A percentile compares a stretch with the other conserved stretches of the same genome.
Evolutionary conservation across 73 alveolate species (phyloP).

Genomic region (Paraurostyla sp.): DNA sequence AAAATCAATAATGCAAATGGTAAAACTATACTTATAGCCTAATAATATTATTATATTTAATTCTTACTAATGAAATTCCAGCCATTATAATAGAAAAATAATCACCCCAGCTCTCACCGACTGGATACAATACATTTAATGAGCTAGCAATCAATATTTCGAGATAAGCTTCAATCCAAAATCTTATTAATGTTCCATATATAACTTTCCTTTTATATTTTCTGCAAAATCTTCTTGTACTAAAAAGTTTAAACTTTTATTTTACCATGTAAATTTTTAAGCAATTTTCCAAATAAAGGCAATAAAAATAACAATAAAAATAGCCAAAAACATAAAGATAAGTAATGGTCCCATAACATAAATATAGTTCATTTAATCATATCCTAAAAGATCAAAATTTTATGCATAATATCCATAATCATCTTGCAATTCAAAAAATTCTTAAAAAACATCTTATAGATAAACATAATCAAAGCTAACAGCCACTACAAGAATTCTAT

Average conservation of each 20-base stretch:
- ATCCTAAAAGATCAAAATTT: slow-evolving; percentile 5
- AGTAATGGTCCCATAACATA: slow-evolving; percentile 18
- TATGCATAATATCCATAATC: slow-evolving; percentile 12
- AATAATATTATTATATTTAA: neutral
- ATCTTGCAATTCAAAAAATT: slow-evolving; percentile 11
- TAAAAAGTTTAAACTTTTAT: neutral
- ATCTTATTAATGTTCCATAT: neutral
- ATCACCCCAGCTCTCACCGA: neutral
- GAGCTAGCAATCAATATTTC: neutral
- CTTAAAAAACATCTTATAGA: neutral
- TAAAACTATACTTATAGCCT: neutral
- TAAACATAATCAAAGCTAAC: slow-evolving; percentile 8
- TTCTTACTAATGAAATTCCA: neutral
- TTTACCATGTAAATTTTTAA: neutral
- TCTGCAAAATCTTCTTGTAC: neutral
- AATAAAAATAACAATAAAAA: neutral
- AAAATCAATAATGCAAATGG: neutral
- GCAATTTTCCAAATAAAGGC: neutral
- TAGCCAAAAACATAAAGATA: neutral
- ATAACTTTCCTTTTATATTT: neutral
- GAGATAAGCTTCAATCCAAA: slow-evolving; percentile 16
- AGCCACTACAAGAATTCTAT: slow-evolving; percentile 15
- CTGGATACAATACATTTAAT: neutral
- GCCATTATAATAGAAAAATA: neutral
- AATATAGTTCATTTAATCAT: slow-evolving; percentile 5